Evolutionary conservation across 306 rosid genomes (phyloP).

Genomic region (Cicer pinnatifidum): DNA sequence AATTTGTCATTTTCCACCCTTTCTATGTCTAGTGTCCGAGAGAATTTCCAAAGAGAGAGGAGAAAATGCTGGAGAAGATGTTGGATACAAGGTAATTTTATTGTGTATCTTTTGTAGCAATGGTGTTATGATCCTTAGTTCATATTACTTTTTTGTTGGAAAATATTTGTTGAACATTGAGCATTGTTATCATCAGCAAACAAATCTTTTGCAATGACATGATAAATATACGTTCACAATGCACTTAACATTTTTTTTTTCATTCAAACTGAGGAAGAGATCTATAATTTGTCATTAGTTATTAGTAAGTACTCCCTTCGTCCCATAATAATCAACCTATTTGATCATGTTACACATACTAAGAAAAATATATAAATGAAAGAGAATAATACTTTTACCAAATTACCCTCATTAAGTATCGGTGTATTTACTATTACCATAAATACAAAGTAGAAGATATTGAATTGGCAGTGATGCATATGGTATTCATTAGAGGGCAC

Average conservation of each 20-base stretch:
- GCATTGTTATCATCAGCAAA: slow-evolving; percentile 12
- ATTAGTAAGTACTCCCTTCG: not conserved
- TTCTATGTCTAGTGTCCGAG: slow-evolving; percentile 76
- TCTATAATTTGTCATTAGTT: slow-evolving; percentile 4
- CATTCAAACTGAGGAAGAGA: slow-evolving; percentile 8
- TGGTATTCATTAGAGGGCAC: too few species aligned
- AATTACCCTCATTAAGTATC: too few species aligned
- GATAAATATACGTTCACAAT: not conserved
- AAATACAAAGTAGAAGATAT: too few species aligned
- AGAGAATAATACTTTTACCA: too few species aligned
- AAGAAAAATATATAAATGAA: too few species aligned
- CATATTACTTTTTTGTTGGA: slow-evolving; percentile 34
- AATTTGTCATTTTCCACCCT: slow-evolving; percentile 31
- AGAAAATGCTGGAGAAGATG: slow-evolving; percentile 67
- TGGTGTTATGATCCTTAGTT: slow-evolving; percentile 12
- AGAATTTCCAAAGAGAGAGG: slow-evolving; percentile 90
- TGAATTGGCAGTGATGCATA: too few species aligned
- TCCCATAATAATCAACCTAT: not conserved
- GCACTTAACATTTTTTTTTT: not conserved
- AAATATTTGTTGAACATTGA: slow-evolving; percentile 4
- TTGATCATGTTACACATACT: too few species aligned
- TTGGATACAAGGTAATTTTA: slow-evolving; percentile 90
- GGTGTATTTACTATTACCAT: too few species aligned
- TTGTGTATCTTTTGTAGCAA: slow-evolving; percentile 37
- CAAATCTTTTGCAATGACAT: slow-evolving; percentile 17